Evolutionary conservation across 768 basidiomycete species (phyloP), one percentile per base, ranked within the genome.

Genomic region (Infundibulicybe gibba): DNA sequence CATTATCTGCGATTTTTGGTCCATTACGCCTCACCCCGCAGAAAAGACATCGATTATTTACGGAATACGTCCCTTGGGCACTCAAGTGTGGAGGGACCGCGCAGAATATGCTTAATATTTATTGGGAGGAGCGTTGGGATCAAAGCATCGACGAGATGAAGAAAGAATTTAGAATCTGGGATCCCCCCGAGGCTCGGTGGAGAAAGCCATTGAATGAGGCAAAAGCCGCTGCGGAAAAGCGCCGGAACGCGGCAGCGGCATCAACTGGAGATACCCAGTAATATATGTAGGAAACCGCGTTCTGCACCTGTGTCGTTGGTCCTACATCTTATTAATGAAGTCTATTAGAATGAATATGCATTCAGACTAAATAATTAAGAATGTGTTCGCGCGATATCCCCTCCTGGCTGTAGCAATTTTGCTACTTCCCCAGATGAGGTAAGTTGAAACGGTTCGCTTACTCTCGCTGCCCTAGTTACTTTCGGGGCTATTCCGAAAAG

Each of bases 81-180:
- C 64, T 97, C 50, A 80, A 80, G 53, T 91, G 87, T 49, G 97
- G 94, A 1, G 76, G 82, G 20, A 79, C 72, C 50, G 80, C 87
- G 1, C 74, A 72, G 56, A 87, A 85, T 59, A 64, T 98, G 49
- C 87, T 97, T 44, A 87, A 87, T 1, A 85, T 98, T 1, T 94
- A 94, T 58, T 98, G 97, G 95, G 97, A 98, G 66, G 77, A 92
- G 64, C 71, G 94, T 44, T 98, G 94, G 95, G 80, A 80, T 43
- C 83, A 90, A 65, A 75, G 87, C 50, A 64, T 95, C 1, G 81
- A 80, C 1, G 90, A 92, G 41, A 74, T 99, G 68, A 86, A 91
- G 69, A 75, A 69, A 51, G 92, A 97, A 60, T 70, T 97, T 16
- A 90, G 94, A 8, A 77, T 95, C 13, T 84, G 81, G 80, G 85